Evolutionary conservation across 768 basidiomycete genomes (phyloP), one percentile per base, ranked within the genome.

Genomic region (Holtermanniella nyarrowii): DNA sequence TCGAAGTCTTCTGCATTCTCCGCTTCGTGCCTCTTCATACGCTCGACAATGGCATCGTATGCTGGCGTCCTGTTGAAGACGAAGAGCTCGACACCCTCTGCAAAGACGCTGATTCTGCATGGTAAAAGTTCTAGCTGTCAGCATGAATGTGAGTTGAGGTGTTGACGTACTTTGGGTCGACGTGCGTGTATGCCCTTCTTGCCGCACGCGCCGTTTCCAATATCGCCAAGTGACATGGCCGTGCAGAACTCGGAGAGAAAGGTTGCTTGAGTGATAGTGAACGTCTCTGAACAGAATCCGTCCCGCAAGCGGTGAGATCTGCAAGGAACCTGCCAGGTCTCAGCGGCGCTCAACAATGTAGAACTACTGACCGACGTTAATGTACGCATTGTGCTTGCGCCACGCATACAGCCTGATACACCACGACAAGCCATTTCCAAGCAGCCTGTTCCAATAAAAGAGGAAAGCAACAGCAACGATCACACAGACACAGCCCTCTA

Each of bases 81-180:
- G 68, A 88, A 88, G 83, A 87, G 90, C 69, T 97, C 90, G 42
- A 90, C 76, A 16, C 93, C 93, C 59, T 91, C 81, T 2, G 86
- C 61, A 5, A 82, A 82, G 24, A 90, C 65, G 49, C 86, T 82
- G 25, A 96, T 80, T 37, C 93, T 83, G 62, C 88, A 93, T 13
- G 84, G 80, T 52, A 79, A 46, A 31, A 47, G 56, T 25, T 52
- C 66, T 68, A 22, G 4, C 27, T 2, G 21, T 56, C 42, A 60
- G 56, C 48, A 5, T 13, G 26, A 20, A 25, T 5, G 18, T 46
- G 31, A 42, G 14, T 26, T 20, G 18, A 45, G 55, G 52, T 42
- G 56, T 48, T 37, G 37, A n/a, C 16, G 21, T 27, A 25, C 50
- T 10, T 18, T 25, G 26, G 16, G 3, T 21, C 40, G 23, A 26